Percentiles rank a stretch among this genome's conserved stretches.
Evolutionary conservation across 129 eudicot genomes (phyloP).

Genomic region (Saposhnikovia divaricata): DNA sequence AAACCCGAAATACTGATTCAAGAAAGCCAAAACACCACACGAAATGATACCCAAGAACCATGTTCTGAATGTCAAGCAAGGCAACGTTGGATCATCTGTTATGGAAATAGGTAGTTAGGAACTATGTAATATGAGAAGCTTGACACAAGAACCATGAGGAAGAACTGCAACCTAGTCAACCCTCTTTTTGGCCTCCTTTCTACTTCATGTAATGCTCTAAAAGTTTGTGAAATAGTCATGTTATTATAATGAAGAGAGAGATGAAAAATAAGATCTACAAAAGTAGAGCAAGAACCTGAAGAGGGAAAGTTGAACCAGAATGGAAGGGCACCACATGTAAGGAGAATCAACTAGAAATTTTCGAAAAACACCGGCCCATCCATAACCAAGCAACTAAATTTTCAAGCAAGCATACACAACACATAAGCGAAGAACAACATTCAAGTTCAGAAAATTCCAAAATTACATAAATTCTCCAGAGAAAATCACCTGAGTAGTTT

Average conservation of each 20-base stretch:
- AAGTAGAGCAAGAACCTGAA: slow-evolving; percentile 44
- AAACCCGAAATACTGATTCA: slow-evolving; percentile 71
- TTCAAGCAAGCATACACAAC: neutral
- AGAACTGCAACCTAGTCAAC: slow-evolving; percentile 63
- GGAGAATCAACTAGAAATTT: slow-evolving; percentile 78
- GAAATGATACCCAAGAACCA: slow-evolving; percentile 73
- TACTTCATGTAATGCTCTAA: slow-evolving; percentile 68
- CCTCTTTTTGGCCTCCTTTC: slow-evolving; percentile 61
- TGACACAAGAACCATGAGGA: slow-evolving; percentile 47
- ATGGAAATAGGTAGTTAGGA: slow-evolving; percentile 40
- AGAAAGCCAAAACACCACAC: slow-evolving; percentile 50
- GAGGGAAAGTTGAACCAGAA: slow-evolving; percentile 81
- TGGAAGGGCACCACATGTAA: slow-evolving; percentile 95
- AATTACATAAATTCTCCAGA: neutral
- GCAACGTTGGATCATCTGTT: slow-evolving; percentile 70
- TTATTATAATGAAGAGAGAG: neutral
- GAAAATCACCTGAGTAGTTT: slow-evolving; percentile 52
- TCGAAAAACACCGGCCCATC: slow-evolving; percentile 89
- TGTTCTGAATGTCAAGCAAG: slow-evolving; percentile 69
- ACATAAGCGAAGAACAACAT: neutral
- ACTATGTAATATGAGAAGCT: slow-evolving; percentile 73
- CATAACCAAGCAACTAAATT: slow-evolving; percentile 72
- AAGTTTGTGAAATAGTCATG: neutral
- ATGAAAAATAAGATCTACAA: neutral
- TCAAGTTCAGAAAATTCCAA: neutral